Evolutionary conservation across 2,329 filamentous ascomycete genomes (phyloP).

Genomic region (Huntiella abstrusa): DNA sequence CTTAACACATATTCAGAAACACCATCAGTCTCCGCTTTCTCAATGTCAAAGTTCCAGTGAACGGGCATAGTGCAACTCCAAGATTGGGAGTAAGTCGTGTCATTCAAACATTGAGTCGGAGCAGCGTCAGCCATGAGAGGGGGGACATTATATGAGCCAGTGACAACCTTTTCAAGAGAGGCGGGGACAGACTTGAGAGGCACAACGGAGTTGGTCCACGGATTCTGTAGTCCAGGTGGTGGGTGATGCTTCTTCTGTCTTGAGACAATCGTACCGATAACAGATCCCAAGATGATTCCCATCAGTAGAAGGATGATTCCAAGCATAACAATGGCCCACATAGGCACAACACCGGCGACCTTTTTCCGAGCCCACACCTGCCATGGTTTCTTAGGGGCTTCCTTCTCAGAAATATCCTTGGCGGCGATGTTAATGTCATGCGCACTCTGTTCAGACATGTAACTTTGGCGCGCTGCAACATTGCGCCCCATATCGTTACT

Average conservation of each 20-base stretch:
- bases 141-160: conserved; percentile 37
- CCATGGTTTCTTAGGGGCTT: conserved; percentile 27
- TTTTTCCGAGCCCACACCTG: conserved; percentile 33
- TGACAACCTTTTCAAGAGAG: conserved; percentile 31
- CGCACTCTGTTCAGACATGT: conserved; percentile 30
- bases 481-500: conserved; percentile 31
- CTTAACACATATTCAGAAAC: conserved; percentile 21
- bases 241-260: conserved; percentile 14
- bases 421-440: conserved; percentile 36
- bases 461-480: conserved; percentile 32
- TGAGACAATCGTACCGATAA: conserved; percentile 29
- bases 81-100: conserved; percentile 33
- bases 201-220: background rate
- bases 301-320: conserved; percentile 30
- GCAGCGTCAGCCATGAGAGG: conserved; percentile 29
- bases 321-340: conserved; percentile 39
- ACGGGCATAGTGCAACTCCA: conserved; percentile 44
- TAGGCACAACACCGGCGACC: conserved; percentile 39
- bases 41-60: conserved; percentile 26
- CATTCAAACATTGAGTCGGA: conserved; percentile 37
- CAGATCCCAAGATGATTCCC: conserved; percentile 36
- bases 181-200: conserved; percentile 19
- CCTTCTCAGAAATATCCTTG: conserved; percentile 28
- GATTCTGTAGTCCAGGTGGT: background rate
- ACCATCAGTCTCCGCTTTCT: conserved; percentile 15